A percentile compares a stretch with the other conserved stretches of the same genome.
These are phyloP conservation scores for Cyclotella cryptica DNA, from an alignment of 108 stramenopile species.

Conservation along the genomic window DNA sequence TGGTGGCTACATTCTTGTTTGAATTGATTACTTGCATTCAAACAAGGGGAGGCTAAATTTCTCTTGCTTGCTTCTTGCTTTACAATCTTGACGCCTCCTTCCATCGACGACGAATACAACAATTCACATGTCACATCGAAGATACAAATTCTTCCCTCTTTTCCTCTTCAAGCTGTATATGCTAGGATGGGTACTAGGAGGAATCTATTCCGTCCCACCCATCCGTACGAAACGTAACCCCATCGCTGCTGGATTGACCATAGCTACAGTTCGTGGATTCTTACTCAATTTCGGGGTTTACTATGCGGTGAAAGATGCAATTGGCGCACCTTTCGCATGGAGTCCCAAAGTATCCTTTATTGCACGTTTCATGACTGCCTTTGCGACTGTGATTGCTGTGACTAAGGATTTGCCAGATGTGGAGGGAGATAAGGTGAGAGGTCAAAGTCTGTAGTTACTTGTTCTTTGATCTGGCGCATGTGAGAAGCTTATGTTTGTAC, in stretches of 20 bases:
- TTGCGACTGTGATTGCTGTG: conserved; percentile 94
- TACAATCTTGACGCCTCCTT: not conserved
- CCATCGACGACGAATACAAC: not conserved
- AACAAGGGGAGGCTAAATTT: not conserved
- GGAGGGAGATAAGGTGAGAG: conserved; percentile 88
- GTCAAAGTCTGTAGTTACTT: not conserved
- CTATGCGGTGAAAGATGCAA: conserved; percentile 95
- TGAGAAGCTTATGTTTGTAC: not conserved
- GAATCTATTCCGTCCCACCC: conserved; percentile 94
- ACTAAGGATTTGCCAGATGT: conserved; percentile 97
- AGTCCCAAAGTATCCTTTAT: conserved; percentile 93
- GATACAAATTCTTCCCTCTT: conserved; percentile 77
- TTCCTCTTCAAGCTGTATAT: conserved; percentile 90
- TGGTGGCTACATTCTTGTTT: too few species aligned
- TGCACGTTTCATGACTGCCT: conserved; percentile 95
- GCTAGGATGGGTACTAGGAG: conserved; percentile 87
- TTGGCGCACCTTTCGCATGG: conserved; percentile 91
- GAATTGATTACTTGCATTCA: too few species aligned
- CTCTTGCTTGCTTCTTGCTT: not conserved
- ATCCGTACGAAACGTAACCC: conserved; percentile 93
- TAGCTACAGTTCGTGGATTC: conserved; percentile 96
- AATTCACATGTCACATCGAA: not conserved
- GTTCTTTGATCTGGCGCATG: not conserved
- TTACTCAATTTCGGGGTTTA: conserved; percentile 97
- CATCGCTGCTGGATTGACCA: conserved; percentile 89